These are phyloP conservation scores for Pyracantha coccinea DNA, from an alignment of 331 rosid genomes.

Conservation along the genomic window DNA sequence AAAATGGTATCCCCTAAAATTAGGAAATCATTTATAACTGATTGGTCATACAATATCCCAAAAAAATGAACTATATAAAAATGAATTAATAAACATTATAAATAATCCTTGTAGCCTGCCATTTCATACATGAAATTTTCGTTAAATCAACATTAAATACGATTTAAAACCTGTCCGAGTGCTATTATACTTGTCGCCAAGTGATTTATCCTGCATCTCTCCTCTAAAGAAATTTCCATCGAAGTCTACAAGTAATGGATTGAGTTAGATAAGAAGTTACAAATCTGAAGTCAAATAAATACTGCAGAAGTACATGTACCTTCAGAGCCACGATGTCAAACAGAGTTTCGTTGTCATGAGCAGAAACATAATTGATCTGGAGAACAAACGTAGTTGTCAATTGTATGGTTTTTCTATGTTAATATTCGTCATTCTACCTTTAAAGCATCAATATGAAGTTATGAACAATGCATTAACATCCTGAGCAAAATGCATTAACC, in stretches of 20 bases:
- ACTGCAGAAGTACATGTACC: conserved; percentile 35
- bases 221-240: conserved; percentile 45
- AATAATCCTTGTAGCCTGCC: background rate
- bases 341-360: conserved; percentile 93
- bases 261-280: conserved; percentile 8
- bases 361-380: conserved; percentile 89
- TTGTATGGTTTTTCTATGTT: conserved; percentile 9
- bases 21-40: background rate
- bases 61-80: background rate
- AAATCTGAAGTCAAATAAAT: conserved; percentile 1
- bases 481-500: background rate
- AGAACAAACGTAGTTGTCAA: conserved; percentile 18
- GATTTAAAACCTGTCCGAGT: conserved; percentile 65
- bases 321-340: conserved; percentile 83
- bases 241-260: conserved; percentile 48
- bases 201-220: conserved; percentile 89
- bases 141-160: conserved; percentile 8
- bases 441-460: background rate
- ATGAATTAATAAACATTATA: background rate
- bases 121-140: background rate
- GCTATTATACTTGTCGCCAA: conserved; percentile 86
- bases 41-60: background rate
- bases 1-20: conserved; percentile 85
- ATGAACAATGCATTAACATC: background rate
- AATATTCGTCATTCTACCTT: background rate